A percentile compares a stretch with the other conserved stretches of the same genome.
Conservation (phyloP, 2,329 filamentous ascomycete species). For the Tolypocladium pustulatum region DNA sequence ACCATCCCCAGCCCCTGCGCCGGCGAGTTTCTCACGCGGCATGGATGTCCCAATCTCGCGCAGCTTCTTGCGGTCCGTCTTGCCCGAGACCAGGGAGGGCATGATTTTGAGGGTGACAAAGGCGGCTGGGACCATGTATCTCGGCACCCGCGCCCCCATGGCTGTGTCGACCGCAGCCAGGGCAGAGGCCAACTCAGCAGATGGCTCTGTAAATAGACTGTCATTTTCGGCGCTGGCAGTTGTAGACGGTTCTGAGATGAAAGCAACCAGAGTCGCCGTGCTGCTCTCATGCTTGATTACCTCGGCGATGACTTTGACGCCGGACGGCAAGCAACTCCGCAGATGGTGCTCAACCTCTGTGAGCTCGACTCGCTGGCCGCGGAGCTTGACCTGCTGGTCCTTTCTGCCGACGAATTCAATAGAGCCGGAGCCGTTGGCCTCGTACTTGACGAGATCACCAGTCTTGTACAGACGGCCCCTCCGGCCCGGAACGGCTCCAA, state of each 20-base stretch:
- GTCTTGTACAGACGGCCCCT: constrained; percentile 45
- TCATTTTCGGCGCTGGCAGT: constrained; percentile 4
- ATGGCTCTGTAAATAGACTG: constrained; percentile 16
- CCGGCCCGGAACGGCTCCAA: constrained; percentile 22
- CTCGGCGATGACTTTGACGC: constrained; percentile 34
- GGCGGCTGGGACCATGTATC: constrained; percentile 38
- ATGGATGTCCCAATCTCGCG: constrained; percentile 31
- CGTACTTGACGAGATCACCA: constrained; percentile 47
- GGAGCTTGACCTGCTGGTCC: constrained; percentile 58
- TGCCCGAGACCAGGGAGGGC: constrained; percentile 36
- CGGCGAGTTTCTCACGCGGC: constrained; percentile 27
- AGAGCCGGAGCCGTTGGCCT: constrained; percentile 39
- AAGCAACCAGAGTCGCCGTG: constrained; percentile 35
- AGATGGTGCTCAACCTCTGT: constrained; percentile 42
- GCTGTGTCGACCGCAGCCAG: constrained; percentile 19
- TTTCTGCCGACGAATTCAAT: constrained; percentile 52
- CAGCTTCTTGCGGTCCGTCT: constrained; percentile 38
- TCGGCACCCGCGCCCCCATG: constrained; percentile 23
- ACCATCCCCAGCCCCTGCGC: constrained; percentile 10
- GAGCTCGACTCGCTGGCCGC: constrained; percentile 55
- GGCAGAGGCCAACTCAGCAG: constrained; percentile 18
- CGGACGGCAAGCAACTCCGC: constrained; percentile 29
- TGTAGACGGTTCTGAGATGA: constrained; percentile 22
- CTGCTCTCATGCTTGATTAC: constrained; percentile 34
- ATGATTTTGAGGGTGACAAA: constrained; percentile 35